phyloP scores from a whole-genome alignment of 768 basidiomycete species.

The Amyloporia xantha region DNA sequence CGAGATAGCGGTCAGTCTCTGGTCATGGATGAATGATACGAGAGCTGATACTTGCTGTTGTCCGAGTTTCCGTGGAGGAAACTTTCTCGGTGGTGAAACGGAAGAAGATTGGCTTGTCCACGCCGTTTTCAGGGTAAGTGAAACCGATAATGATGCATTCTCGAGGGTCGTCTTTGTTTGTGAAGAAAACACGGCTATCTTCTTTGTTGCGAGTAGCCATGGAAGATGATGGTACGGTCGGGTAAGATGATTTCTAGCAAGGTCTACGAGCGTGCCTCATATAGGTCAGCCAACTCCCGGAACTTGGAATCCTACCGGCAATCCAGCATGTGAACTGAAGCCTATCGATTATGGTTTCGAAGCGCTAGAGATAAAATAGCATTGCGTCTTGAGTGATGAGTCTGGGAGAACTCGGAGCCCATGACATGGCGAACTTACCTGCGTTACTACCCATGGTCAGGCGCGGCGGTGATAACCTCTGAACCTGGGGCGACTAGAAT shows the following conservation, averaged over 20 bases:
- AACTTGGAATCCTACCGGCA: not conserved
- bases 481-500: not conserved
- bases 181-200: constrained; percentile 47
- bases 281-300: not conserved
- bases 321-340: not conserved
- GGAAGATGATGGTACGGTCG: too few species aligned
- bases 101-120: constrained; percentile 55
- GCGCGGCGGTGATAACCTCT: too few species aligned
- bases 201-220: constrained; percentile 3
- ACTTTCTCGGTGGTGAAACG: constrained; percentile 56
- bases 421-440: too few species aligned
- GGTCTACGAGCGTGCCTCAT: not conserved
- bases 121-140: constrained; percentile 15
- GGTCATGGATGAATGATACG: not conserved
- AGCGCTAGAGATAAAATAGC: too few species aligned
- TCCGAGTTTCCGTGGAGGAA: constrained; percentile 32
- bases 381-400: too few species aligned
- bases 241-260: too few species aligned
- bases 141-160: constrained; percentile 57
- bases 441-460: too few species aligned
- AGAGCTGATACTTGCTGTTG: constrained; percentile 39
- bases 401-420: too few species aligned
- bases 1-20: too few species aligned
- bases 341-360: not conserved
- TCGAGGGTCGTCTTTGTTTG: constrained; percentile 62